Base-by-base conservation (phyloP, 2,329 filamentous ascomycete species). In the Fusarium buharicum region DNA sequence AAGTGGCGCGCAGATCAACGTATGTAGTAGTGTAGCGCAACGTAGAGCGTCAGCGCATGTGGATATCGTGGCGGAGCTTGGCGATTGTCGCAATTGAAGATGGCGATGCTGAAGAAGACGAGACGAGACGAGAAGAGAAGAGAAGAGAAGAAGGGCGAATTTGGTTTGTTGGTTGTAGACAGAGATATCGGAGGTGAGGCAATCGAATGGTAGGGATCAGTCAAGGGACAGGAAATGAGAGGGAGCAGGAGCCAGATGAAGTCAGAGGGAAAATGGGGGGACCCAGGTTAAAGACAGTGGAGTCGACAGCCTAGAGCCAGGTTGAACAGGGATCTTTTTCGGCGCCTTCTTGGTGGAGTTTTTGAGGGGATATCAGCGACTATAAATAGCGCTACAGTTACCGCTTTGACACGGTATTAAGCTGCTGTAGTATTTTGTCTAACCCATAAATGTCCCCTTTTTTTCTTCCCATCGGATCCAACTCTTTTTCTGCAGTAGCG, bases 1-100 rank as follows among this genome's bases (percentile, higher is more conserved):
- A 46, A 38, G 50, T 60, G 54, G 57, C 40, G 61, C 60, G 52
- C 47, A 53, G 64, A 41, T 55, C 48, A 46, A 43, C 12, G 20
- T 45, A n/a, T n/a, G n/a, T n/a, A n/a, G n/a, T n/a, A n/a, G n/a
- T n/a, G n/a, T n/a, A 39, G 18, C 46, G 59, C 31, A n/a, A 40
- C 20, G 50, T 24, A 58, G 30, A 20, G 44, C 24, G 50, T 31
- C 52, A 59, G 52, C 48, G 58, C 50, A 62, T 51, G 41, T 44
- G 34, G 44, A 31, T 41, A 43, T 38, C 27, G 43, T 38, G 48
- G 38, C 47, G 37, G 37, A 50, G 47, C 9, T 28, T 28, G 8
- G 8, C 11, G 11, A 28, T 28, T 28, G 27, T 22, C 20, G 20
- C 20, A 22, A 22, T 22, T 28, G 27, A 28, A 28, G 3, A 28